A percentile compares a stretch with the other conserved stretches of the same genome.
Conservation (phyloP, 2,329 filamentous ascomycete species). For the Helicocarpus griseus region DNA sequence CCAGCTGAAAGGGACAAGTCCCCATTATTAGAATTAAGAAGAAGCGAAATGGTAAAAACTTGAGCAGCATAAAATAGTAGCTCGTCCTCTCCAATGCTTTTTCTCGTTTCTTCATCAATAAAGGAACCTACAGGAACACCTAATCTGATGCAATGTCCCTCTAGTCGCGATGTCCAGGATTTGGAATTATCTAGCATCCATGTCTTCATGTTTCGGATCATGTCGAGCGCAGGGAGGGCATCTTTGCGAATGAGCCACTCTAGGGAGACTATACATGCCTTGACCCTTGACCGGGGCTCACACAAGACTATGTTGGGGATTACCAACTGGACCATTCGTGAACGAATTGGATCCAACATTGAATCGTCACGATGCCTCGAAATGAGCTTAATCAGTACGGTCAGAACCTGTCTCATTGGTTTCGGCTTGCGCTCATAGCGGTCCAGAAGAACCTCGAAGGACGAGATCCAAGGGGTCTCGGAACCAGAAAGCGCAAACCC, state of each 20-base stretch:
- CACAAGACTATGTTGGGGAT: slow-evolving; percentile 30
- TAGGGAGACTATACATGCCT: slow-evolving; percentile 26
- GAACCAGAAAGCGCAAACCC: slow-evolving; percentile 24
- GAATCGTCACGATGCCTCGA: slow-evolving; percentile 18
- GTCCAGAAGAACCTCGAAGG: slow-evolving; percentile 31
- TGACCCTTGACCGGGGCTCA: slow-evolving; percentile 30
- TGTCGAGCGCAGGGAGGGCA: slow-evolving; percentile 22
- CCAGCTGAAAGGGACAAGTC: slow-evolving; percentile 11
- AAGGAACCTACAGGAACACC: slow-evolving; percentile 18
- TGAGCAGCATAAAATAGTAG: slow-evolving; percentile 16
- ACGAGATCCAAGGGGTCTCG: slow-evolving; percentile 27
- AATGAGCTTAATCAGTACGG: slow-evolving; percentile 28
- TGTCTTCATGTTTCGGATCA: slow-evolving; percentile 20
- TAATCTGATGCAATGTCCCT: slow-evolving; percentile 24
- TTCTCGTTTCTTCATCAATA: slow-evolving; percentile 6
- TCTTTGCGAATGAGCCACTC: slow-evolving; percentile 31
- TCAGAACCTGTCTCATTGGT: slow-evolving; percentile 36
- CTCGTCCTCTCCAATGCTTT: slow-evolving; percentile 11
- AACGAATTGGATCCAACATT: slow-evolving; percentile 17
- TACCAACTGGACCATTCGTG: slow-evolving; percentile 18
- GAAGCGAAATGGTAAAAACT: slow-evolving; percentile 11
- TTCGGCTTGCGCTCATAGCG: slow-evolving; percentile 37
- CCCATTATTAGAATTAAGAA: slow-evolving; percentile 11
- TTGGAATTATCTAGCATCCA: slow-evolving; percentile 27
- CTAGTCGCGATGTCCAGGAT: slow-evolving; percentile 24